Percentiles rank a stretch among this genome's conserved stretches.
These are phyloP conservation scores for Jamesozyma piceae DNA, from an alignment of 805 yeast genomes.

Conservation along the genomic window DNA sequence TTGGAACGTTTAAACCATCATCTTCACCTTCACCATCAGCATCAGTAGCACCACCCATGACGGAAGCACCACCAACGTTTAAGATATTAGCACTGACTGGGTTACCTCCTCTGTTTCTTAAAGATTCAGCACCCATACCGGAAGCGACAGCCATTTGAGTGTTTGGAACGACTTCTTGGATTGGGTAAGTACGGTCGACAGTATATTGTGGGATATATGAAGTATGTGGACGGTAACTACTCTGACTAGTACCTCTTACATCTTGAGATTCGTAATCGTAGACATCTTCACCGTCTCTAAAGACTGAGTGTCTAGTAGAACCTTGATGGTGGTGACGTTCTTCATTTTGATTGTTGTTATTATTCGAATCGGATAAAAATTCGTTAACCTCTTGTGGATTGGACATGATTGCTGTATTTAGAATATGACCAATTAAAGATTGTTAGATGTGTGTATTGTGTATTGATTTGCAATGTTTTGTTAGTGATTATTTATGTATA, in stretches of 20 bases:
- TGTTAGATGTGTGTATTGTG: too few species aligned
- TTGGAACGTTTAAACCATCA: conserved; percentile 14
- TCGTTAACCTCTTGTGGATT: neutral
- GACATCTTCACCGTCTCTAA: neutral
- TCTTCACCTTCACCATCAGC: conserved; percentile 4
- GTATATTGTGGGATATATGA: conserved; percentile 24
- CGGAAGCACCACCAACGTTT: conserved; percentile 6
- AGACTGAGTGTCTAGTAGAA: neutral
- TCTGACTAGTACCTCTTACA: conserved; percentile 1
- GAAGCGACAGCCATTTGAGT: conserved; percentile 19
- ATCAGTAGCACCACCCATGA: neutral
- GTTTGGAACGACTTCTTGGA: conserved; percentile 28
- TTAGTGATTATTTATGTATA: too few species aligned
- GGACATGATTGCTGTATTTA: neutral
- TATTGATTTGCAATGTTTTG: too few species aligned
- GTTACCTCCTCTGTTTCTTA: conserved; percentile 12
- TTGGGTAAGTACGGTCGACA: conserved; percentile 15
- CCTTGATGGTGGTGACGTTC: neutral
- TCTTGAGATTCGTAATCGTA: conserved; percentile 20
- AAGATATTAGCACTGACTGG: conserved; percentile 18
- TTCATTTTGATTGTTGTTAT: neutral
- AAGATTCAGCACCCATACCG: conserved; percentile 8
- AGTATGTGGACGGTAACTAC: conserved; percentile 7
- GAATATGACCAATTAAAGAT: too few species aligned
- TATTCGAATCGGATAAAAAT: neutral